phyloP scores from a whole-genome alignment of 352 stramenopile species.

The Bremia lactucae region DNA sequence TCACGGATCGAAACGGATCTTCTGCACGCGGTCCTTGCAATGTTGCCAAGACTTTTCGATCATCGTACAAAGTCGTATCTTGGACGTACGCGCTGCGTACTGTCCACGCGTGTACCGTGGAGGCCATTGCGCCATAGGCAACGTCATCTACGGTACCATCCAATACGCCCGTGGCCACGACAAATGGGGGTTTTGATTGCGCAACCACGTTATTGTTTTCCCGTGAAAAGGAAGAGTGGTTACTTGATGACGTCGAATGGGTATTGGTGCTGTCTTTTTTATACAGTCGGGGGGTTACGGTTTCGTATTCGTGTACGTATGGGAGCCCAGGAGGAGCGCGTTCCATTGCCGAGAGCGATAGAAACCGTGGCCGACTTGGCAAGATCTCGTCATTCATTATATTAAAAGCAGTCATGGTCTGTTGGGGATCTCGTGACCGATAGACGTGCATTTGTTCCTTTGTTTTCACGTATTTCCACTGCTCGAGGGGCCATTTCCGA shows the following conservation, averaged over 20 bases:
- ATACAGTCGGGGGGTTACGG: slow-evolving; percentile 2
- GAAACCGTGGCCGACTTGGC: slow-evolving; percentile 28
- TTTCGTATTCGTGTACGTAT: slow-evolving; percentile 20
- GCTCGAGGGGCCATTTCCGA: slow-evolving; percentile 20
- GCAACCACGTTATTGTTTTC: slow-evolving; percentile 16
- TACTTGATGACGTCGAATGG: slow-evolving; percentile 24
- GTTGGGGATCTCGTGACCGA: slow-evolving; percentile 24
- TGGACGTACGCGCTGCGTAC: slow-evolving; percentile 26
- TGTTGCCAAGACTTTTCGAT: slow-evolving; percentile 25
- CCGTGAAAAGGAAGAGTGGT: slow-evolving; percentile 18
- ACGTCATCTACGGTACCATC: slow-evolving; percentile 32
- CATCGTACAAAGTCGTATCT: slow-evolving; percentile 24
- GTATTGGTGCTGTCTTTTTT: slow-evolving; percentile 17
- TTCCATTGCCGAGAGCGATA: slow-evolving; percentile 30
- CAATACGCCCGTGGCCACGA: slow-evolving; percentile 21
- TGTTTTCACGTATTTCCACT: slow-evolving; percentile 47
- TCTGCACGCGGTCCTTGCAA: slow-evolving; percentile 22
- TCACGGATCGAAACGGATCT: slow-evolving; percentile 32
- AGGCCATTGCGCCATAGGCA: slow-evolving; percentile 19
- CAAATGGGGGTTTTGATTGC: slow-evolving; percentile 17
- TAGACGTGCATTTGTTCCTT: slow-evolving; percentile 53
- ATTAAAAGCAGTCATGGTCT: background rate
- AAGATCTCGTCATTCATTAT: slow-evolving; percentile 15
- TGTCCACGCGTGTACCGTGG: slow-evolving; percentile 14
- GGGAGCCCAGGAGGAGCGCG: too few relatives aligned